phyloP scores from a whole-genome alignment of 225 moss, liverwort and hornwort genomes.

The Physcomitrellopsis africana region DNA sequence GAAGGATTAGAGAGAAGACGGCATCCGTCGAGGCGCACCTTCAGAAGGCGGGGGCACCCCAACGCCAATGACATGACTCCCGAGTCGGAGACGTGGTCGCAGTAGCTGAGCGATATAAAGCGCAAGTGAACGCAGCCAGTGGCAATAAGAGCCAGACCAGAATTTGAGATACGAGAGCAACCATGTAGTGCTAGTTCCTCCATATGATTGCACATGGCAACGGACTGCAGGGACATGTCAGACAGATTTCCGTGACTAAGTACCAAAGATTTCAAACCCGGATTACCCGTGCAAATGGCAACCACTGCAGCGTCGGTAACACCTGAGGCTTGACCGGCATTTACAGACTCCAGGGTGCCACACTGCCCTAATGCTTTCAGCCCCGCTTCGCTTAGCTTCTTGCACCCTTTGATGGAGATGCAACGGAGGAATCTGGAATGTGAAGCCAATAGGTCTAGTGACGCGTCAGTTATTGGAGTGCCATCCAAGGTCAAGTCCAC shows the following conservation, averaged over 20 bases:
- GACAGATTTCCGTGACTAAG: conserved; percentile 67
- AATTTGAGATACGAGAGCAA: conserved; percentile 64
- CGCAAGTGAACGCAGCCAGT: conserved; percentile 56
- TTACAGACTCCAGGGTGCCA: conserved; percentile 63
- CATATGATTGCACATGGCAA: conserved; percentile 63
- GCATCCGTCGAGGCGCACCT: conserved; percentile 74
- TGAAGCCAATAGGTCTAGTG: conserved; percentile 66
- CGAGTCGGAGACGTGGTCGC: conserved; percentile 65
- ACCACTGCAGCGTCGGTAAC: conserved; percentile 60
- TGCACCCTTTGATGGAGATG: conserved; percentile 71
- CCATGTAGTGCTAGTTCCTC: conserved; percentile 75
- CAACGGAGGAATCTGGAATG: conserved; percentile 61
- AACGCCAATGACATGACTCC: conserved; percentile 69
- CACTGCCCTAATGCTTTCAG: conserved; percentile 71
- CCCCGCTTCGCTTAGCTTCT: conserved; percentile 63
- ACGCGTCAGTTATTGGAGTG: conserved; percentile 69
- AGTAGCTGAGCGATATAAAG: conserved; percentile 65
- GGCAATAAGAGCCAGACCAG: conserved; percentile 56
- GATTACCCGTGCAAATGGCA: conserved; percentile 66
- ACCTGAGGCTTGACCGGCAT: conserved; percentile 69
- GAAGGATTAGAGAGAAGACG: conserved; percentile 71
- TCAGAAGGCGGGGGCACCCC: conserved; percentile 68
- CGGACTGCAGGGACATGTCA: conserved; percentile 53
- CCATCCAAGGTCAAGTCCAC: conserved; percentile 71
- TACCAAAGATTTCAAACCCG: conserved; percentile 60